A percentile compares a stretch with the other conserved stretches of the same genome.
These are phyloP conservation scores for Nitzschia inconspicua DNA, from an alignment of 108 stramenopile species.

Conservation along the genomic window DNA sequence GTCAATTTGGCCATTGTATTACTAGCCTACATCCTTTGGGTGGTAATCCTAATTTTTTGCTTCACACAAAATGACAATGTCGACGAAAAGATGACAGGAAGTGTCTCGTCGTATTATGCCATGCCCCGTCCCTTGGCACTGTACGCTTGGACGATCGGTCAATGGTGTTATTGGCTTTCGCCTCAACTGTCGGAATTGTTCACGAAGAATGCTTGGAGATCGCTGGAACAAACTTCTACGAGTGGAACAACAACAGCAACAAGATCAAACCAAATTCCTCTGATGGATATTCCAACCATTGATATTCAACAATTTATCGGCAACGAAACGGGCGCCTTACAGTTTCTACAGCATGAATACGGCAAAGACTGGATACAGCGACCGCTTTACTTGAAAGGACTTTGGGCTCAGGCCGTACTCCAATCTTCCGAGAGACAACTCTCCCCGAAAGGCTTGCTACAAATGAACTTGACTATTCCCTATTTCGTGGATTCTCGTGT, in stretches of 20 bases:
- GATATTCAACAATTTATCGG: constrained; percentile 7
- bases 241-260: not conserved
- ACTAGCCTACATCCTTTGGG: not conserved
- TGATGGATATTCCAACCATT: constrained; percentile 24
- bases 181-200: not conserved
- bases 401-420: constrained; percentile 13
- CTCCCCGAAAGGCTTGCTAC: constrained; percentile 46
- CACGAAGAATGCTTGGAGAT: not conserved
- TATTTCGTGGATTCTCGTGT: constrained; percentile 59
- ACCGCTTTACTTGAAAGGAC: constrained; percentile 31
- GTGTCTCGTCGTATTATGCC: not conserved
- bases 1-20: not conserved
- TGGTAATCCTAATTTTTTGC: not conserved
- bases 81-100: not conserved
- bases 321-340: not conserved
- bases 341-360: constrained; percentile 20
- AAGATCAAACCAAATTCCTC: not conserved
- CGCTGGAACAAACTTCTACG: not conserved
- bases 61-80: not conserved
- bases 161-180: not conserved
- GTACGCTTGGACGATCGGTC: constrained; percentile 7
- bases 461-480: constrained; percentile 47
- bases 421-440: constrained; percentile 25
- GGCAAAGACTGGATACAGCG: constrained; percentile 42
- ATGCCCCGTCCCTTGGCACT: not conserved